Percentiles rank a stretch among this genome's conserved stretches.
Conservation (phyloP, 2,329 filamentous ascomycete genomes). For the Paracamarosporium sp. region DNA sequence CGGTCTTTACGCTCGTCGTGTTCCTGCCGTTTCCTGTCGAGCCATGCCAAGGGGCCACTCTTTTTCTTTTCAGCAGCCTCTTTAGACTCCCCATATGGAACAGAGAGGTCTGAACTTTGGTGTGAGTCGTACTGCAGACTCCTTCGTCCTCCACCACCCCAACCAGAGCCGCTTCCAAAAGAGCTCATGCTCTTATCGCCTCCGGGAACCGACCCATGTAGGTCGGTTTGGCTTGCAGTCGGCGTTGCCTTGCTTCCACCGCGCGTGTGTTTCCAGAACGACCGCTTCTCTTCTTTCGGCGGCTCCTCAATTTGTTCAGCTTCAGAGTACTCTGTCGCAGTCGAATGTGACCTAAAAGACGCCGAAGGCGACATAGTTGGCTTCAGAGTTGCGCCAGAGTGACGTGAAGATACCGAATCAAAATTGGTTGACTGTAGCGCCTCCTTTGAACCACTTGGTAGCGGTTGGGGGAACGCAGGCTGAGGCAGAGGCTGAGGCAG, state of each 20-base stretch:
- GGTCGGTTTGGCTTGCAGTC: constrained; percentile 43
- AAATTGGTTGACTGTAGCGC: constrained; percentile 24
- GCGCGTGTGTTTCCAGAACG: constrained; percentile 68
- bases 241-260: constrained; percentile 44
- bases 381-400: constrained; percentile 61
- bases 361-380: constrained; percentile 76
- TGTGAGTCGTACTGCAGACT: constrained; percentile 43
- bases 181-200: constrained; percentile 50
- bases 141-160: constrained; percentile 32
- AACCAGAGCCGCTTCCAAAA: constrained; percentile 42
- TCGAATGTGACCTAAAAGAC: constrained; percentile 75
- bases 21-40: constrained; percentile 69
- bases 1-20: constrained; percentile 62
- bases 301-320: constrained; percentile 73
- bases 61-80: constrained; percentile 63
- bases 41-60: constrained; percentile 65
- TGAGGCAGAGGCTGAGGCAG: constrained; percentile 39
- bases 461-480: constrained; percentile 32
- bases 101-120: constrained; percentile 34
- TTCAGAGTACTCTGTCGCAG: constrained; percentile 80
- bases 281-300: constrained; percentile 63
- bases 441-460: constrained; percentile 35
- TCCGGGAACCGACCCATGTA: constrained; percentile 44
- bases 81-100: constrained; percentile 42
- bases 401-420: constrained; percentile 53